These are phyloP conservation scores for Lactarius sanguifluus DNA, from an alignment of 768 basidiomycete genomes.

Conservation along the genomic window DNA sequence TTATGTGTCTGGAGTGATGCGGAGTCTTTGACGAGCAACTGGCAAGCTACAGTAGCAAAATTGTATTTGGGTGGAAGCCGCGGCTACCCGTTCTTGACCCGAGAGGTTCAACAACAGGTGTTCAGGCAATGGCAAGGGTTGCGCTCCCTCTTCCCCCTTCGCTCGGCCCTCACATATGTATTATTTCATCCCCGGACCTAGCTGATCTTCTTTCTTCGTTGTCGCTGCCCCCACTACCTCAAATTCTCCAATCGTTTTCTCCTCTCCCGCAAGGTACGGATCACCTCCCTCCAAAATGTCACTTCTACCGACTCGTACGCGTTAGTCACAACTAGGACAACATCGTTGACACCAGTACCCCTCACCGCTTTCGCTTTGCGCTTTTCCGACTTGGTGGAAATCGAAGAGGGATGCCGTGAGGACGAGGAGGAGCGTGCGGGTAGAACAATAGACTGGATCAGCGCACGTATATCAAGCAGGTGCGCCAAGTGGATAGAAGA, in stretches of 20 bases:
- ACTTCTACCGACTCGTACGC: conserved; percentile 16
- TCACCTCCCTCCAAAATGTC: conserved; percentile 3
- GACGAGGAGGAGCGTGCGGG: conserved; percentile 77
- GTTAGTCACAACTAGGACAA: conserved; percentile 77
- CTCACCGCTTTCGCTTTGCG: conserved; percentile 73
- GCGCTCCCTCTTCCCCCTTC: conserved; percentile 64
- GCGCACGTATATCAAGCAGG: conserved; percentile 62
- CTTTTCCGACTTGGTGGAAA: conserved; percentile 72
- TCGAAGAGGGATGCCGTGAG: conserved; percentile 73
- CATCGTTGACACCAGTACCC: conserved; percentile 63
- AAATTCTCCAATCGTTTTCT: conserved; percentile 81
- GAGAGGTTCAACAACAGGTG: background rate
- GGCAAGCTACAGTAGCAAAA: background rate
- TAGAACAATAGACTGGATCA: conserved; percentile 85
- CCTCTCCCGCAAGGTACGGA: conserved; percentile 72
- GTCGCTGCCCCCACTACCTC: conserved; percentile 65
- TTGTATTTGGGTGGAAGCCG: background rate
- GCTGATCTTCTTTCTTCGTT: conserved; percentile 54
- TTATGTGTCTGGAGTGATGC: background rate
- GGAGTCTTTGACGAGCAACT: background rate
- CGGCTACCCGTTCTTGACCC: background rate
- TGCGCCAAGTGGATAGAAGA: conserved; percentile 73
- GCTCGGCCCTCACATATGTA: conserved; percentile 78
- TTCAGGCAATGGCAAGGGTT: conserved; percentile 35
- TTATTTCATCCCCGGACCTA: conserved; percentile 71